These are phyloP conservation scores for Sugiyamaella boreocaroliniensis DNA, from an alignment of 805 yeast species.

Conservation along the genomic window DNA sequence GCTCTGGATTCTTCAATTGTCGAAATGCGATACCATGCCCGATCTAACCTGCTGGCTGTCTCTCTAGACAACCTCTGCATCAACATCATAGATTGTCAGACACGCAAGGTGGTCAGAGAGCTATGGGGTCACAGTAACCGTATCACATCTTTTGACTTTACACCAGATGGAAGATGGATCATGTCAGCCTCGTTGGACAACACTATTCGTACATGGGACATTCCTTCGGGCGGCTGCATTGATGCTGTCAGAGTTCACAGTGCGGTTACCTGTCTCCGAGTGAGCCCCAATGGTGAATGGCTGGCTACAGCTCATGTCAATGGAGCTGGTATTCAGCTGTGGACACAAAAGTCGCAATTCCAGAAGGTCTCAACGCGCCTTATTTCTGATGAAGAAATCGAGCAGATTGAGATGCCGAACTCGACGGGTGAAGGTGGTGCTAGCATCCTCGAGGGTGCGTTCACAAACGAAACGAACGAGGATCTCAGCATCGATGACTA, in stretches of 20 bases:
- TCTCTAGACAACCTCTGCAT: constrained; percentile 83
- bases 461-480: constrained; percentile 36
- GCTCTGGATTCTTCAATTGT: constrained; percentile 73
- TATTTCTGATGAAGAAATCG: constrained; percentile 58
- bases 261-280: constrained; percentile 73
- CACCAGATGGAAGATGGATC: constrained; percentile 95
- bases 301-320: constrained; percentile 88
- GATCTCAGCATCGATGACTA: constrained; percentile 28
- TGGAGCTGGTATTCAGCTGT: constrained; percentile 81
- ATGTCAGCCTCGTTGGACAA: constrained; percentile 77
- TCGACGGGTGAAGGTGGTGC: constrained; percentile 73
- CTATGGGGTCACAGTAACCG: constrained; percentile 86
- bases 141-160: constrained; percentile 79
- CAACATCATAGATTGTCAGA: constrained; percentile 71
- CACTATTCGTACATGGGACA: constrained; percentile 92
- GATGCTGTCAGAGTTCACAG: constrained; percentile 76
- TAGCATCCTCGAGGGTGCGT: constrained; percentile 70
- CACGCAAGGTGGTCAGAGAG: constrained; percentile 78
- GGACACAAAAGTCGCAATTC: constrained; percentile 90
- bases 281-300: constrained; percentile 84
- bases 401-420: constrained; percentile 57
- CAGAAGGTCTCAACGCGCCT: constrained; percentile 61
- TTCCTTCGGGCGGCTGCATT: constrained; percentile 94
- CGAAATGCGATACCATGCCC: constrained; percentile 64
- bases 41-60: constrained; percentile 78